phyloP scores from a whole-genome alignment of 176 grass and related monocot species.

The Melocanna baccifera region DNA sequence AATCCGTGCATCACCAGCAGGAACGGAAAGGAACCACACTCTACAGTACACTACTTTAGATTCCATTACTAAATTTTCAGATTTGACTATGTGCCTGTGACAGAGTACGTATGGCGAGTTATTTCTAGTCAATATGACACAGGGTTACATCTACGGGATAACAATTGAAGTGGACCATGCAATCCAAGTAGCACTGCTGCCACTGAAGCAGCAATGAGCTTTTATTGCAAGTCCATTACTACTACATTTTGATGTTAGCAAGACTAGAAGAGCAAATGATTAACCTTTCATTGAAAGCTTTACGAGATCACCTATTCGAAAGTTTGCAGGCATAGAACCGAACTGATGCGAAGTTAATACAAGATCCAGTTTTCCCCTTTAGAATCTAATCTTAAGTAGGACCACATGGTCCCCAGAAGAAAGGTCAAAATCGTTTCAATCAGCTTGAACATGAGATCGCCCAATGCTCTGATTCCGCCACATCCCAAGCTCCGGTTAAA shows the following conservation, averaged over 20 bases:
- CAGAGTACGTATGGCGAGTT: not conserved
- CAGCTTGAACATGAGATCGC: not conserved
- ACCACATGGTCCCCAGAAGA: not conserved
- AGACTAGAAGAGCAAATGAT: not conserved
- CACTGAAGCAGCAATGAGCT: not conserved
- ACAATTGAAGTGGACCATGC: not conserved
- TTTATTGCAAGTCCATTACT: not conserved
- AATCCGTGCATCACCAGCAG: not conserved
- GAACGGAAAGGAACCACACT: not conserved
- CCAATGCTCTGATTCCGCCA: not conserved
- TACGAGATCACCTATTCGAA: not conserved
- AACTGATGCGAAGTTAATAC: conserved; percentile 24
- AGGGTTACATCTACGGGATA: not conserved
- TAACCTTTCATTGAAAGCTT: conserved; percentile 6
- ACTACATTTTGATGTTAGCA: not conserved
- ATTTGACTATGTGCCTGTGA: not conserved
- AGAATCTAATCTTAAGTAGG: conserved; percentile 24
- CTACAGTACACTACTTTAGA: not conserved
- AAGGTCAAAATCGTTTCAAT: not conserved
- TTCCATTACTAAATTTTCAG: not conserved
- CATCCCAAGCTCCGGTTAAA: not conserved
- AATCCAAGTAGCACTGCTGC: not conserved
- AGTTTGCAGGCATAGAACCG: conserved; percentile 16
- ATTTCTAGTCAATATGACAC: not conserved
- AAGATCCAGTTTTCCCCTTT: not conserved